phyloP scores from a whole-genome alignment of 805 yeast genomes.

The Candida pseudoglaebosa region DNA sequence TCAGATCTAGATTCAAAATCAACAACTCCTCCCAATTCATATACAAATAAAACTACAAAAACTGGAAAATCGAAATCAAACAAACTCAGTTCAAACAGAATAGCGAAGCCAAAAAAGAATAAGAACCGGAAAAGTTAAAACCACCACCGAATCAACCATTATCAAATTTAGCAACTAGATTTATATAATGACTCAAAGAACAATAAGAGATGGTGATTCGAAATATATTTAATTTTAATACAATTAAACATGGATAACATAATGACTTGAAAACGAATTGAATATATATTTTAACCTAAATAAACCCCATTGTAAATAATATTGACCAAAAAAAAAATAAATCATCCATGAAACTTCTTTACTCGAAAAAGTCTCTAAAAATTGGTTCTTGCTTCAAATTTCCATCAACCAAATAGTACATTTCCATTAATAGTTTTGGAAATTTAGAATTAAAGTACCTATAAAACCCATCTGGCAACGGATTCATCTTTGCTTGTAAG shows the following conservation, averaged over 20 bases:
- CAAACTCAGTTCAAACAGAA: background rate
- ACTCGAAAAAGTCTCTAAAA: constrained; percentile 37
- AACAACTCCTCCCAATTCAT: background rate
- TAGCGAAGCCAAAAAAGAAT: background rate
- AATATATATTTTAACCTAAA: too few relatives aligned
- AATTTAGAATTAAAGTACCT: constrained; percentile 68
- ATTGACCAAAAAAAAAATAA: too few relatives aligned
- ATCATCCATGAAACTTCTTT: background rate
- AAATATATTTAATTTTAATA: too few relatives aligned
- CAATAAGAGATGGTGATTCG: too few relatives aligned
- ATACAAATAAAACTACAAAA: too few relatives aligned
- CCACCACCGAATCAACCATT: too few relatives aligned
- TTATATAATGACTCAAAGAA: too few relatives aligned
- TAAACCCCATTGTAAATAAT: background rate
- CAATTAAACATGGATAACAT: too few relatives aligned
- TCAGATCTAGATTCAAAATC: constrained; percentile 4
- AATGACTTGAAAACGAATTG: too few relatives aligned
- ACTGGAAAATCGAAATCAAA: too few relatives aligned
- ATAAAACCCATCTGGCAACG: constrained; percentile 82
- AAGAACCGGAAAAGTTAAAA: background rate
- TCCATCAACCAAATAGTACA: constrained; percentile 58
- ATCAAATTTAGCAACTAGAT: too few relatives aligned
- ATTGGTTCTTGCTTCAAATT: constrained; percentile 63
- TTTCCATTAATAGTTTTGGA: constrained; percentile 74
- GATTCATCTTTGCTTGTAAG: constrained; percentile 63